Conservation (phyloP, 495 filamentous ascomycete genomes). For the Hypoxylon subgilvum region DNA sequence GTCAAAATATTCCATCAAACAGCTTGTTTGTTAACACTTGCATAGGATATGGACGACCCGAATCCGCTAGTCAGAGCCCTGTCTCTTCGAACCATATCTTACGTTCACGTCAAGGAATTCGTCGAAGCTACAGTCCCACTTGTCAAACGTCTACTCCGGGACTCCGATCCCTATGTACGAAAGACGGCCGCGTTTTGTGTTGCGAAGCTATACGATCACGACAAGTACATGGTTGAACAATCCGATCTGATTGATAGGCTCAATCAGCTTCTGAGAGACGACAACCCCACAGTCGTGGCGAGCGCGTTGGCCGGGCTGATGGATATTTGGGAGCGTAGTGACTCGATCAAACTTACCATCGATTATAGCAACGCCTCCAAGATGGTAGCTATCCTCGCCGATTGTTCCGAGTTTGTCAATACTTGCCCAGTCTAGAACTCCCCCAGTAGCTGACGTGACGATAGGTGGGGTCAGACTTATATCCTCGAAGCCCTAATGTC, state of each 20-base stretch:
- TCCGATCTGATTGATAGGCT: slow-evolving; percentile 92
- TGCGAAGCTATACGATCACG: slow-evolving; percentile 97
- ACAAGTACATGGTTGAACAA: slow-evolving; percentile 84
- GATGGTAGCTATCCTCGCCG: slow-evolving; percentile 92
- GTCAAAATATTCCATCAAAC: neutral
- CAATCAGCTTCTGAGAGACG: slow-evolving; percentile 88
- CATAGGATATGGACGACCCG: slow-evolving; percentile 88
- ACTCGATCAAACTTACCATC: slow-evolving; percentile 96
- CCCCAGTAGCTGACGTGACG: slow-evolving; percentile 33
- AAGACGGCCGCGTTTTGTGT: slow-evolving; percentile 98
- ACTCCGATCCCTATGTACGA: slow-evolving; percentile 93
- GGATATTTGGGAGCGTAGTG: slow-evolving; percentile 98
- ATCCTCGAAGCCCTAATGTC: slow-evolving; percentile 98
- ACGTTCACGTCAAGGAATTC: slow-evolving; percentile 96
- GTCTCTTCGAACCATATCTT: slow-evolving; percentile 93
- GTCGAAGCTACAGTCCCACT: slow-evolving; percentile 88
- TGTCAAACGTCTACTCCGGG: slow-evolving; percentile 80
- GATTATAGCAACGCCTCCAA: slow-evolving; percentile 97
- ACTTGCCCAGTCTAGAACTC: neutral
- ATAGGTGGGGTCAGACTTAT: slow-evolving; percentile 97
- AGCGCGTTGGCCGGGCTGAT: slow-evolving; percentile 90
- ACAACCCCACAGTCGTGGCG: slow-evolving; percentile 96
- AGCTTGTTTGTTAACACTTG: slow-evolving; percentile 16
- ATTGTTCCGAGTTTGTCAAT: slow-evolving; percentile 89
- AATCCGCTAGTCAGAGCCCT: slow-evolving; percentile 94